Evolutionary conservation across 208 protist genomes (phyloP).

Genomic region (Naegleria lovaniensis): DNA sequence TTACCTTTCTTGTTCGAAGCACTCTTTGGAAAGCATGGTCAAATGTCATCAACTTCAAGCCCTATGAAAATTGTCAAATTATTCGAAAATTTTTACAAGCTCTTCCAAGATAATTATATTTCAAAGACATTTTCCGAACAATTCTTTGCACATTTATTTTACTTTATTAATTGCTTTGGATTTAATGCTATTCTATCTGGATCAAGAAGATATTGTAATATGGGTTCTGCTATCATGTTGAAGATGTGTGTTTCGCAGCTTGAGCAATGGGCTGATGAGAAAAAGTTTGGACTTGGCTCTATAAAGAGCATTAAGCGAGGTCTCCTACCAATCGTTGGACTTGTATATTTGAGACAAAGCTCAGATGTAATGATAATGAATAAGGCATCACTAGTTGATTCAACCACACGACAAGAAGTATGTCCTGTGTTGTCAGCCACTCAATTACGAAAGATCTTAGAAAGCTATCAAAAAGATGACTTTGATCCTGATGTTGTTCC

Average conservation of each 20-base stretch:
- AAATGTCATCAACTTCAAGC: not conserved
- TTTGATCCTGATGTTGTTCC: slow-evolving; percentile 17
- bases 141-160: slow-evolving; percentile 7
- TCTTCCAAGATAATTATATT: not conserved
- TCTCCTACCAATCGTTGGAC: not conserved
- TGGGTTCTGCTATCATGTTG: slow-evolving; percentile 15
- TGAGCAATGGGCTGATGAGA: not conserved
- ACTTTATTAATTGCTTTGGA: not conserved
- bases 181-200: not conserved
- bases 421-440: not conserved
- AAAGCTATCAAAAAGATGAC: not conserved
- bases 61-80: not conserved
- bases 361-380: slow-evolving; percentile 16
- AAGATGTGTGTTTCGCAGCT: not conserved
- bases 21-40: not conserved
- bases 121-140: not conserved
- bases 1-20: not conserved
- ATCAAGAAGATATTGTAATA: not conserved
- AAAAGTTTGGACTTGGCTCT: not conserved
- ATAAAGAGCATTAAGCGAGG: not conserved
- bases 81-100: not conserved
- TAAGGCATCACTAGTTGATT: not conserved
- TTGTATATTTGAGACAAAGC: not conserved
- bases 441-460: not conserved
- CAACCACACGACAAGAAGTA: not conserved